phyloP scores from a whole-genome alignment of 2,329 filamentous ascomycete genomes.

The Rhytidhysteron rufulum region DNA sequence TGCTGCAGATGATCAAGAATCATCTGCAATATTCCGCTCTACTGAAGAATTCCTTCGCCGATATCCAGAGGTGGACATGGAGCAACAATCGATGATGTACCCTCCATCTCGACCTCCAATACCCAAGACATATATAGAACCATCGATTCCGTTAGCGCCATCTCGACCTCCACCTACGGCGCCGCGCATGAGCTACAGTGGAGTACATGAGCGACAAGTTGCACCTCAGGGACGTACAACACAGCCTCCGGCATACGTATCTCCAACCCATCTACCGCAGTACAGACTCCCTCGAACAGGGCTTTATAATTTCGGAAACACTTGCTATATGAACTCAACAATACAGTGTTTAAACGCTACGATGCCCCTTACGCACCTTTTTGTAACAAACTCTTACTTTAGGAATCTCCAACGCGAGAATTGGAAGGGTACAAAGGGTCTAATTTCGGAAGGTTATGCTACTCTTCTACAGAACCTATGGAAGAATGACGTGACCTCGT shows the following conservation, averaged over 20 bases:
- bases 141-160: slow-evolving; percentile 54
- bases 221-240: slow-evolving; percentile 28
- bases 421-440: slow-evolving; percentile 64
- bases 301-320: slow-evolving; percentile 73
- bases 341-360: slow-evolving; percentile 81
- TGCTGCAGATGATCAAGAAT: slow-evolving; percentile 27
- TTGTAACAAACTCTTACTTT: slow-evolving; percentile 59
- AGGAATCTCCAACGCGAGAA: slow-evolving; percentile 55
- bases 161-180: slow-evolving; percentile 57
- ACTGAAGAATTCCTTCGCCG: slow-evolving; percentile 81
- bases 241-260: slow-evolving; percentile 43
- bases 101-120: slow-evolving; percentile 32
- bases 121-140: slow-evolving; percentile 49
- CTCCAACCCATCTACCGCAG: slow-evolving; percentile 41
- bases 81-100: slow-evolving; percentile 54
- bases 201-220: slow-evolving; percentile 61
- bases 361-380: slow-evolving; percentile 59
- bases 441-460: slow-evolving; percentile 59
- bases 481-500: slow-evolving; percentile 53
- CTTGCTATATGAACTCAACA: slow-evolving; percentile 90
- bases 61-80: slow-evolving; percentile 65
- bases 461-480: slow-evolving; percentile 60
- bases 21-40: slow-evolving; percentile 53
- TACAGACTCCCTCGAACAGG: slow-evolving; percentile 63
- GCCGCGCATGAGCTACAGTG: slow-evolving; percentile 69